Evolutionary conservation across 352 stramenopile genomes (phyloP), one percentile per base, ranked within the genome.

Genomic region (Phytophthora tentaculata): DNA sequence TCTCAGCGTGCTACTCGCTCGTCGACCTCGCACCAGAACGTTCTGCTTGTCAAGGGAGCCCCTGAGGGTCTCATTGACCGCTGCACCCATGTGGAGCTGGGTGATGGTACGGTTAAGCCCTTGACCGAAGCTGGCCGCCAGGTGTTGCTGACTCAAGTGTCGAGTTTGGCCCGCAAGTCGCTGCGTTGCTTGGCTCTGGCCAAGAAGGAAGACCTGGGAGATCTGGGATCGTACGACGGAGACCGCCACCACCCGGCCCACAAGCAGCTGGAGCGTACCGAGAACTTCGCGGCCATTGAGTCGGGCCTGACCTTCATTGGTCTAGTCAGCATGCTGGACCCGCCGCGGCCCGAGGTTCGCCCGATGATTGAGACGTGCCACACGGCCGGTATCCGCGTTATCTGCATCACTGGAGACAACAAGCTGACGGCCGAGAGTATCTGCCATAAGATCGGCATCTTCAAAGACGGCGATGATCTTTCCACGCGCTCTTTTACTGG

Each of bases 331-430:
- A 99, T 99, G 80, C 94, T 99, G 50, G 98, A 99, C 78, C 98
- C 98, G 2, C 97, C 98, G 6, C 91, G 98, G 29, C 95, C 96
- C 29, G 97, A 99, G 74, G 98, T 99, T 19, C 92, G 86, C 5
- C 83, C 95, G 1, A 98, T 97, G 75, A 99, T 99, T 72, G 79
- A 91, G 52, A 86, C 86, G 67, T 99, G 97, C 80, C 85, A 97
- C 59, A 88, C 89, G 19, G 98, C 97, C 3, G 98, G 98, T 37
- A 98, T 99, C 62, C 89, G 97, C 41, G 97, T 99, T 13, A 98
- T 99, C 51, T 98, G 99, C 77, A 99, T 99, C 67, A 99, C 98
- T 10, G 98, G 98, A 50, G 98, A 99, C 89, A 98, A 97, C 73
- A 97, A 97, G 74, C 85, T 99, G 53, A 99, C 98, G 47, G 98